Evolutionary conservation across 352 stramenopile genomes (phyloP), one percentile per base, ranked within the genome.

Genomic region (Phytopythium oedochilum): DNA sequence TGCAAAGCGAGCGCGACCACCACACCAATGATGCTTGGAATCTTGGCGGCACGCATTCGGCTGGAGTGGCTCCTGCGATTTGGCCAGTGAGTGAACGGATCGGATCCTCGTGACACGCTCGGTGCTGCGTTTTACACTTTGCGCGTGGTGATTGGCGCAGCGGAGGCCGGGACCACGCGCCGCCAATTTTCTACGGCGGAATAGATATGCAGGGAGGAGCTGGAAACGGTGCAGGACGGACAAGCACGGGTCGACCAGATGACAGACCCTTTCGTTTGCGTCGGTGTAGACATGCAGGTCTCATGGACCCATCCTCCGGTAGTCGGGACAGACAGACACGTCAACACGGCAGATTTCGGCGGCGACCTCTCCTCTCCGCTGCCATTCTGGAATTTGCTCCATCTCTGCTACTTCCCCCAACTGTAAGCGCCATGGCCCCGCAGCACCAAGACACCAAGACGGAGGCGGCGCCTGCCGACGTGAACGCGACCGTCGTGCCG

Each of bases 371-470:
- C 22, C 42, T 48, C 18, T 40, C 46, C 9, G 46, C 17, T 42
- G n/a, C n/a, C 47, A 53, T 53, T 53, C 31, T 15, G 17, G 29
- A 53, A 53, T 43, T 42, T 28, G 47, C 47, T 28, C 18, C 47
- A 38, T 28, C 29, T 14, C 20, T 23, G 29, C 14, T 32, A 53
- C 34, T n/a, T 28, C 45, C 17, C 8, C 45, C 15, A 17, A 36
- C 25, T 17, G 8, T 15, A 31, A 35, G 25, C 39, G 31, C n/a
- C 2, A 68, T 68, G 61, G 51, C 56, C 22, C 61, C 61, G 11
- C 60, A 68, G 59, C 56, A 68, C 61, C 35, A 61, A 28, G 59
- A 64, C 38, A 28, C 28, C 54, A 45, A 53, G 39, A 55, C 9
- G 8, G 23, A n/a, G 52, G 34, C 49, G 14, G 23, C 53, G 5